phyloP scores from a whole-genome alignment of 352 stramenopile species.

The Globisporangium carolinianum region DNA sequence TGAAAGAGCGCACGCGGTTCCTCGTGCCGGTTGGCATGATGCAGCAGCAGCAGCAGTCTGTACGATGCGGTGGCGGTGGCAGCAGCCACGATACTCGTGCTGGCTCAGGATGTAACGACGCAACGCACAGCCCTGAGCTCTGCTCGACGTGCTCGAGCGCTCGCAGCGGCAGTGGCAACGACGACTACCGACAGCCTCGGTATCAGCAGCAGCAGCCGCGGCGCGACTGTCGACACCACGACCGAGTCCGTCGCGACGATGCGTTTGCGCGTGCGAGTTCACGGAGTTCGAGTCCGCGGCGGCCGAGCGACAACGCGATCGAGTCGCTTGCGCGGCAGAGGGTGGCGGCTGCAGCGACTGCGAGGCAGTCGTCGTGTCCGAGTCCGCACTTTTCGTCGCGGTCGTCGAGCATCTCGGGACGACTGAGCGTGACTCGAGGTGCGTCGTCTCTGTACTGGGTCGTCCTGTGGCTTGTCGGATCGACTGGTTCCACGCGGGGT shows the following conservation, averaged over 20 bases:
- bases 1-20: constrained; percentile 71
- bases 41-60: background rate
- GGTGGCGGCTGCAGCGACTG: constrained; percentile 6
- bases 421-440: constrained; percentile 47
- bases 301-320: constrained; percentile 25
- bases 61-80: background rate
- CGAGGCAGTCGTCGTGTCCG: constrained; percentile 20
- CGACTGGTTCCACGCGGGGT: no score
- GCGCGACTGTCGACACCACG: background rate
- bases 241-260: background rate
- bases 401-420: constrained; percentile 48
- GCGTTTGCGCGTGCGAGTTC: constrained; percentile 6
- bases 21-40: constrained; percentile 4
- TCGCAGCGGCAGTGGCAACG: background rate
- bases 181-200: background rate
- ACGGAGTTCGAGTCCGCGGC: constrained; percentile 20
- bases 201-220: no score
- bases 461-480: background rate
- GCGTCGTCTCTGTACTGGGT: background rate
- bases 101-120: background rate
- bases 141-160: constrained; percentile 5
- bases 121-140: background rate
- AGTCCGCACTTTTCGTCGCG: constrained; percentile 64
- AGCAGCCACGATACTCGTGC: background rate
- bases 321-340: constrained; percentile 8